Percentiles rank a stretch among this genome's conserved stretches.
These are phyloP conservation scores for Globomyces pollinis-pini DNA, from an alignment of 192 early-diverging fungal species.

Conservation along the genomic window DNA sequence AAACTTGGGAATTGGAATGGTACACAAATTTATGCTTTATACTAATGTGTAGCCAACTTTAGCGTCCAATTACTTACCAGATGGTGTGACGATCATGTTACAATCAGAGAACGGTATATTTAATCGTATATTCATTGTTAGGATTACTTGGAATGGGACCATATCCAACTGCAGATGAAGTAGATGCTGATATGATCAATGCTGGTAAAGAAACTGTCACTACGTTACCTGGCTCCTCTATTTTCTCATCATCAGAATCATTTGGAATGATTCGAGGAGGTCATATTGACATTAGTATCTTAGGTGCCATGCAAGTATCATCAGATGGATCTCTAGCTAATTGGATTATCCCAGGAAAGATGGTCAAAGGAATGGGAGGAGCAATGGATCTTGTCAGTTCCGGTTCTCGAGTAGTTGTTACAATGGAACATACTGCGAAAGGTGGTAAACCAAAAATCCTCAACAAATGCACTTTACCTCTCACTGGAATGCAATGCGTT, in stretches of 20 bases:
- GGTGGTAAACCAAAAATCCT: conserved; percentile 68
- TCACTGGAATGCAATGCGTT: conserved; percentile 63
- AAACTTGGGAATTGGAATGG: conserved; percentile 13
- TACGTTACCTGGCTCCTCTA: conserved; percentile 54
- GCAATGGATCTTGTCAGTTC: conserved; percentile 75
- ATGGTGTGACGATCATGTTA: conserved; percentile 61
- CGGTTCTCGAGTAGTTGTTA: conserved; percentile 66
- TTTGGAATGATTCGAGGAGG: conserved; percentile 77
- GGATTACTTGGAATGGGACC: conserved; percentile 67
- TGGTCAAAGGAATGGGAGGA: conserved; percentile 81
- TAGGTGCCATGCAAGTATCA: conserved; percentile 74
- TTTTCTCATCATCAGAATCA: conserved; percentile 68
- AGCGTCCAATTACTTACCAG: conserved; percentile 64
- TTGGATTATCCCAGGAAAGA: conserved; percentile 80
- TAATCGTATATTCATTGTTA: too few relatives aligned
- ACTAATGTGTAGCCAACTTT: conserved; percentile 71
- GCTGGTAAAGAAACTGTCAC: conserved; percentile 78
- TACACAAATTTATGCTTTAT: too few relatives aligned
- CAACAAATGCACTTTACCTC: conserved; percentile 57
- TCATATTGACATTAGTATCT: conserved; percentile 66
- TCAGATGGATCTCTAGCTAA: conserved; percentile 69
- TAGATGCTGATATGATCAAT: conserved; percentile 74
- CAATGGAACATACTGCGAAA: conserved; percentile 55
- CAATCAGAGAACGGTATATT: conserved; percentile 80
- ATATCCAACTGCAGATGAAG: conserved; percentile 60